Percentiles rank a stretch among this genome's conserved stretches.
Evolutionary conservation across 371 early-diverging fungal genomes (phyloP).

Genomic region (Saksenaea oblongispora): DNA sequence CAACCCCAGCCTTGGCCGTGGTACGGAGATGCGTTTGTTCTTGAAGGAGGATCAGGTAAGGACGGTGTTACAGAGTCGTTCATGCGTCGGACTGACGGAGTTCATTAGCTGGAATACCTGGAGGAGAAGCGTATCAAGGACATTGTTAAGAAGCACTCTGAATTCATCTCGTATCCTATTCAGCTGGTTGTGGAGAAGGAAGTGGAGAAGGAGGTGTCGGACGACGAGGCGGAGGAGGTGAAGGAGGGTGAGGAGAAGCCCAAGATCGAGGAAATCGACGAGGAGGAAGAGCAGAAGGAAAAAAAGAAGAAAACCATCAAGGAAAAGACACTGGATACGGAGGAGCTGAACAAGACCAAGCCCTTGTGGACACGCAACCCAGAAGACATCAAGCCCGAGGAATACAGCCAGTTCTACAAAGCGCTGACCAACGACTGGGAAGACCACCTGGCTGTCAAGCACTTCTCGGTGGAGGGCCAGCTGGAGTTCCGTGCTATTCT

Average conservation of each 20-base stretch:
- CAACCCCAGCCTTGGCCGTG: slow-evolving; percentile 62
- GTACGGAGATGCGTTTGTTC: slow-evolving; percentile 80
- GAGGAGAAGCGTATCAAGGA: slow-evolving; percentile 55
- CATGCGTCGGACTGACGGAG: slow-evolving; percentile 17
- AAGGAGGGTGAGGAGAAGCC: slow-evolving; percentile 61
- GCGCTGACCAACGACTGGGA: slow-evolving; percentile 76
- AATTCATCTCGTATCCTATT: slow-evolving; percentile 72
- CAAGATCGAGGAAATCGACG: slow-evolving; percentile 57
- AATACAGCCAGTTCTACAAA: slow-evolving; percentile 87
- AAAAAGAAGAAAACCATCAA: slow-evolving; percentile 71
- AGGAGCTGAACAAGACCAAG: slow-evolving; percentile 72
- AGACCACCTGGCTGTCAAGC: slow-evolving; percentile 69
- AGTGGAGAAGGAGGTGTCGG: slow-evolving; percentile 85
- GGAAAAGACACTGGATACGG: slow-evolving; percentile 51
- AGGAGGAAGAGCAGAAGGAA: slow-evolving; percentile 77
- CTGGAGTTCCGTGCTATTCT: slow-evolving; percentile 79
- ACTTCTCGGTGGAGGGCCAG: slow-evolving; percentile 83
- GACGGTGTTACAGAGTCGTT: neutral
- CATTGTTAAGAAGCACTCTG: slow-evolving; percentile 80
- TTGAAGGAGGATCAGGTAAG: slow-evolving; percentile 73
- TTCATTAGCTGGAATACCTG: slow-evolving; percentile 61
- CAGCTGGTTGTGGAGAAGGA: slow-evolving; percentile 49
- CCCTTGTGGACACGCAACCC: slow-evolving; percentile 89
- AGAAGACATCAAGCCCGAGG: slow-evolving; percentile 69
- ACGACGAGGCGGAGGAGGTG: slow-evolving; percentile 70